Evolutionary conservation across 2,329 filamentous ascomycete genomes (phyloP).

Genomic region (Cercospora sp.): DNA sequence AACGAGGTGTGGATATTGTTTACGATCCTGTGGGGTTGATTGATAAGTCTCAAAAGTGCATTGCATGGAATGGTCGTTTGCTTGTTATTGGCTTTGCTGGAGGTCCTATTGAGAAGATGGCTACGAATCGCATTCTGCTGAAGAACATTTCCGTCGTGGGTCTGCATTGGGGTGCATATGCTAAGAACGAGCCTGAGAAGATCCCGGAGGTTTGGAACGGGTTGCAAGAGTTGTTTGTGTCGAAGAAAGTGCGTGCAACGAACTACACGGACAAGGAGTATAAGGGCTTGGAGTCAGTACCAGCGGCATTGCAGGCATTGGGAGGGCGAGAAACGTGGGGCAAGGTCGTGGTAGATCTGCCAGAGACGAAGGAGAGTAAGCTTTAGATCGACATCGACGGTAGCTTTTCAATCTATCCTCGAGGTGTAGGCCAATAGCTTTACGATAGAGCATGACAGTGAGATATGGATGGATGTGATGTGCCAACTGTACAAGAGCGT

Average conservation of each 20-base stretch:
- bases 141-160: constrained; percentile 93
- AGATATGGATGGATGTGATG: neutral
- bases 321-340: constrained; percentile 87
- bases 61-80: constrained; percentile 87
- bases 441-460: neutral
- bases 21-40: constrained; percentile 93
- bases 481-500: neutral
- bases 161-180: constrained; percentile 88
- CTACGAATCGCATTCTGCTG: constrained; percentile 85
- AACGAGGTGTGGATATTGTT: constrained; percentile 81
- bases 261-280: constrained; percentile 81
- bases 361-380: constrained; percentile 59
- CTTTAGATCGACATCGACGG: constrained; percentile 29
- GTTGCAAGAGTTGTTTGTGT: constrained; percentile 72
- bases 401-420: neutral
- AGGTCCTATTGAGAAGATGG: constrained; percentile 84
- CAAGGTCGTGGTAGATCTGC: constrained; percentile 88
- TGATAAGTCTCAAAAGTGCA: constrained; percentile 84
- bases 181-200: constrained; percentile 68
- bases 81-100: constrained; percentile 88
- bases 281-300: constrained; percentile 76
- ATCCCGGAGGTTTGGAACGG: constrained; percentile 77
- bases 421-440: neutral
- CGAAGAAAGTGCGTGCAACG: constrained; percentile 78
- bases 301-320: constrained; percentile 72